Conservation (phyloP, 2,329 filamentous ascomycete species). For the Trichoderma sp. region DNA sequence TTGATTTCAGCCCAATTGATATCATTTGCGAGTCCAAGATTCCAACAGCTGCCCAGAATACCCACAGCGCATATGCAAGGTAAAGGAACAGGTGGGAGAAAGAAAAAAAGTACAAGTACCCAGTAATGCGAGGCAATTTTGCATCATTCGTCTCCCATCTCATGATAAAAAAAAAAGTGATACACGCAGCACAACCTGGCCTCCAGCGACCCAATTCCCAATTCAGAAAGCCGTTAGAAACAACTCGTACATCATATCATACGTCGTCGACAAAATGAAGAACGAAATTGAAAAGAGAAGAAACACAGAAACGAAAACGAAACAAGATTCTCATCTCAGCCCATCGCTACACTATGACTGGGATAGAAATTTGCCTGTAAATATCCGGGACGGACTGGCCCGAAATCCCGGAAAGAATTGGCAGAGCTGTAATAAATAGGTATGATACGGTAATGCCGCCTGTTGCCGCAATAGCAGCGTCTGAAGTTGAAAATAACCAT, state of each 20-base stretch:
- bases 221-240: neutral
- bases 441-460: neutral
- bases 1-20: slow-evolving; percentile 12
- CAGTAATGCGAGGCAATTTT: slow-evolving; percentile 16
- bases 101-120: slow-evolving; percentile 1
- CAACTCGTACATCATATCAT: slow-evolving; percentile 10
- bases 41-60: slow-evolving; percentile 19
- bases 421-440: neutral
- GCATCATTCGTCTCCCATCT: slow-evolving; percentile 7
- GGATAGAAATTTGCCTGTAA: slow-evolving; percentile 1
- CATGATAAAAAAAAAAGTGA: slow-evolving; percentile 10
- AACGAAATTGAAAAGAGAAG: neutral
- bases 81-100: neutral
- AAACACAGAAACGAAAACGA: neutral
- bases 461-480: neutral
- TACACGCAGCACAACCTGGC: neutral
- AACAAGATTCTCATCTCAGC: neutral
- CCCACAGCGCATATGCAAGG: slow-evolving; percentile 22
- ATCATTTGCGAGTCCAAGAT: slow-evolving; percentile 17
- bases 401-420: slow-evolving; percentile 1
- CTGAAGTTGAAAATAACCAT: neutral
- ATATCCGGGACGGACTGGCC: slow-evolving; percentile 13
- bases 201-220: neutral
- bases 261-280: neutral
- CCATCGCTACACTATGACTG: slow-evolving; percentile 1